Base-by-base conservation (phyloP, 495 filamentous ascomycete genomes). In the Viridothelium virens region DNA sequence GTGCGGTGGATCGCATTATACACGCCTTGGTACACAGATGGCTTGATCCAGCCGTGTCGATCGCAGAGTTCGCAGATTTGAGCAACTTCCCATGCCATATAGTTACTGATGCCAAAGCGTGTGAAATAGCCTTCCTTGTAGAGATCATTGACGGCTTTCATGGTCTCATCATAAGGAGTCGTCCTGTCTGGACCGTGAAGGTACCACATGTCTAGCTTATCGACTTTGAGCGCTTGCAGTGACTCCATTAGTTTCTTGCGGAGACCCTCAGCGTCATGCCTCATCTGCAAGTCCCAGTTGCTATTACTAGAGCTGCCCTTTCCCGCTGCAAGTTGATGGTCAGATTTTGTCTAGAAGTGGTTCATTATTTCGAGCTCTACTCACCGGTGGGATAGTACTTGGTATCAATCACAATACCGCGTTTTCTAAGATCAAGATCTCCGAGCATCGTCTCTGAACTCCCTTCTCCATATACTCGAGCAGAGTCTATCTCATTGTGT, bases 11-110 rank as follows among this genome's bases (percentile, higher is more conserved):
- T 81, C 9, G 85, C 82, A 74, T 89, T 85, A 72, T 89, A 89
- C 68, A 86, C 80, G 34, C 82, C 85, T 68, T 88, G 85, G 72
- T 84, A 88, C n/a, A 86, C 85, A 12, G 79, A 81, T n/a, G 67
- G 67, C 41, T 82, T 82, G 64, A 85, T 79, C 82, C 83, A 89
- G 46, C 79, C 79, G 38, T 84, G 74, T n/a, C 68, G 62, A 3
- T 64, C 64, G 63, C 80, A 83, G 0, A 83, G 72, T 71, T 85
- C 77, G 62, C 76, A 77, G 47, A 86, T 79, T 68, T 79, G 68
- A 0, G 79, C 79, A 12, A 86, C 80, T 71, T 84, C 79, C 75
- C 78, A 80, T 0, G 80, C 70, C 69, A 72, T 74, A 71, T 79
- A 86, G 63, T 85, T 85, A 64, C 76, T 78, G 31, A 86, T 70